Evolutionary conservation across 2,329 filamentous ascomycete species (phyloP).

Genomic region (Cyphellophora attinorum): DNA sequence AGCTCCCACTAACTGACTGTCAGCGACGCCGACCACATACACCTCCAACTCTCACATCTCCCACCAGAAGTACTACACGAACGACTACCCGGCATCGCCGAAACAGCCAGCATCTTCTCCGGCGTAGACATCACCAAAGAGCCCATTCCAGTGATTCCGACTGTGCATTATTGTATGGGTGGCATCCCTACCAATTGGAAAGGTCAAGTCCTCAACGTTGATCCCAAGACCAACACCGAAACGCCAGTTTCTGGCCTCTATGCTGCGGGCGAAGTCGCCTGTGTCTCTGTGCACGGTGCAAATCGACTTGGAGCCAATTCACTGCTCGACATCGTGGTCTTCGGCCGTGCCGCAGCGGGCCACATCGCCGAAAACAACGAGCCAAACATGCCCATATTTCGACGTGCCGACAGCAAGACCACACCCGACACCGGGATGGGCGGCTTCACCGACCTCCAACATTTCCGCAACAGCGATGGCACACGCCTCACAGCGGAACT

Average conservation of each 20-base stretch:
- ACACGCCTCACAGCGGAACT: constrained; percentile 74
- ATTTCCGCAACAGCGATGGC: constrained; percentile 66
- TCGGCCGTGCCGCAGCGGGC: constrained; percentile 80
- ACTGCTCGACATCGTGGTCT: constrained; percentile 80
- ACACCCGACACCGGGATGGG: constrained; percentile 66
- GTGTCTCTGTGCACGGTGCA: constrained; percentile 83
- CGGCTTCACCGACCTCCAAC: constrained; percentile 68
- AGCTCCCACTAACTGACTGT: neutral
- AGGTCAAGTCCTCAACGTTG: constrained; percentile 78
- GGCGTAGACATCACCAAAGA: constrained; percentile 84
- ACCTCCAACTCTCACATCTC: constrained; percentile 80
- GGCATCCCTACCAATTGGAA: constrained; percentile 88
- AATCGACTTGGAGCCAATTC: constrained; percentile 90
- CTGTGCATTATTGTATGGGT: constrained; percentile 93
- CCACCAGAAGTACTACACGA: constrained; percentile 76
- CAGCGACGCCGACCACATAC: constrained; percentile 79
- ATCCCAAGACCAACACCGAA: constrained; percentile 62
- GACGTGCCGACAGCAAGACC: constrained; percentile 49
- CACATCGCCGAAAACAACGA: constrained; percentile 83
- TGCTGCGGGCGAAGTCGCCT: constrained; percentile 82
- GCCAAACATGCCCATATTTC: constrained; percentile 56
- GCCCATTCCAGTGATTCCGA: constrained; percentile 79
- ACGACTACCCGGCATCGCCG: constrained; percentile 83
- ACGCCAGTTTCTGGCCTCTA: constrained; percentile 79
- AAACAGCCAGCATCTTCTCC: constrained; percentile 82